These are phyloP conservation scores for Cucumis melo DNA, from an alignment of 306 rosid species.

Conservation along the genomic window DNA sequence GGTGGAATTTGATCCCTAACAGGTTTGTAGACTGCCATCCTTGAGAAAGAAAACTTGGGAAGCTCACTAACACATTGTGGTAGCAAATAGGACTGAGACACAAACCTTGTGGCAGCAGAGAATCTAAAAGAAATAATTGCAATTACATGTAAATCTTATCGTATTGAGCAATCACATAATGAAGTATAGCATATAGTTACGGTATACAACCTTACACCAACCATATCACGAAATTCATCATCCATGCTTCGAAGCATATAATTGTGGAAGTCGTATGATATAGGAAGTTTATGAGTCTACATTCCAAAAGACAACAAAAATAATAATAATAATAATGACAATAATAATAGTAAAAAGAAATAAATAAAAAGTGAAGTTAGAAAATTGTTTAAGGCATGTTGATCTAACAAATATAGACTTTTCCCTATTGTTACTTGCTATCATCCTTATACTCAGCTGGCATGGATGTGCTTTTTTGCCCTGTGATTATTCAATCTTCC, in stretches of 20 bases:
- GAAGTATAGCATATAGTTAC: conserved; percentile 3
- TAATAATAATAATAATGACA: background rate
- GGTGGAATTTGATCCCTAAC: too few species aligned
- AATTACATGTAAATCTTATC: background rate
- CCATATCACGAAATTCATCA: conserved; percentile 76
- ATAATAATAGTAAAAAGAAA: background rate
- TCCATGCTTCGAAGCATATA: conserved; percentile 98
- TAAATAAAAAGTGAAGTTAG: conserved; percentile 13
- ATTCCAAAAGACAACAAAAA: background rate
- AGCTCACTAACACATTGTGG: too few species aligned
- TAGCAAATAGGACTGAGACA: too few species aligned
- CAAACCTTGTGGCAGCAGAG: too few species aligned
- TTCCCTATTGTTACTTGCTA: background rate
- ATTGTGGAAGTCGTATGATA: conserved; percentile 72
- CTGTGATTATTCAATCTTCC: background rate
- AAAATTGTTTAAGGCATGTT: background rate
- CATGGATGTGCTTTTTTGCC: background rate
- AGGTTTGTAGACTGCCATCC: too few species aligned
- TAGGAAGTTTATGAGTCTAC: conserved; percentile 70
- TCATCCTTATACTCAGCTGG: background rate
- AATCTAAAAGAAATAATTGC: background rate
- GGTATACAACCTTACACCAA: conserved; percentile 61
- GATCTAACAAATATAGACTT: background rate
- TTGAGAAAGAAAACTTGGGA: too few species aligned
- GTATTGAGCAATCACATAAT: background rate